phyloP scores from a whole-genome alignment of 176 grass and related monocot species.

The Dactylis glomerata region DNA sequence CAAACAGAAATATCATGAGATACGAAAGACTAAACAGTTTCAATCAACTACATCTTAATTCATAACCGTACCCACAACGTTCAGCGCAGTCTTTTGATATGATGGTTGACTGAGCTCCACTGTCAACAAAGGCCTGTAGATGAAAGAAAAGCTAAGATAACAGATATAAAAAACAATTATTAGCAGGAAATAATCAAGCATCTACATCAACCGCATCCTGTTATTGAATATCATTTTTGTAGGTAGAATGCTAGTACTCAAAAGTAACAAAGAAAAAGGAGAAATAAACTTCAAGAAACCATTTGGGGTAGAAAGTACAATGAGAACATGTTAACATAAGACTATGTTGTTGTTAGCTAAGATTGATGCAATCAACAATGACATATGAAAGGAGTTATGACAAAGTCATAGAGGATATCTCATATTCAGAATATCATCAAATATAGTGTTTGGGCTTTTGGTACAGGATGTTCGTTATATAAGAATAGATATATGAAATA shows the following conservation, averaged over 20 bases:
- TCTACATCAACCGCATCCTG: background rate
- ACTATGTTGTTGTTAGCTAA: background rate
- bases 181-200: background rate
- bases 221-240: background rate
- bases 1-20: background rate
- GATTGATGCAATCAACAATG: background rate
- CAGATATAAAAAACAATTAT: constrained; percentile 21
- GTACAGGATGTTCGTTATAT: background rate
- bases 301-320: background rate
- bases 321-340: background rate
- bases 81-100: constrained; percentile 98
- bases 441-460: background rate
- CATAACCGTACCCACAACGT: constrained; percentile 79
- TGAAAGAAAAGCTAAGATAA: constrained; percentile 23
- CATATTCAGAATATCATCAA: constrained; percentile 1
- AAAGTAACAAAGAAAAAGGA: background rate
- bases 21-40: background rate
- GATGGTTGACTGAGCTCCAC: constrained; percentile 96
- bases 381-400: background rate
- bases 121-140: constrained; percentile 93
- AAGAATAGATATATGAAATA: constrained; percentile 7
- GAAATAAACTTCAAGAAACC: background rate
- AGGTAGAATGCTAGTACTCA: constrained; percentile 1
- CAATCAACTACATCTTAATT: constrained; percentile 15
- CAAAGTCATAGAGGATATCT: constrained; percentile 4